phyloP scores from a whole-genome alignment of 495 filamentous ascomycete species.

The Pseudomonodictys pantanalensis region DNA sequence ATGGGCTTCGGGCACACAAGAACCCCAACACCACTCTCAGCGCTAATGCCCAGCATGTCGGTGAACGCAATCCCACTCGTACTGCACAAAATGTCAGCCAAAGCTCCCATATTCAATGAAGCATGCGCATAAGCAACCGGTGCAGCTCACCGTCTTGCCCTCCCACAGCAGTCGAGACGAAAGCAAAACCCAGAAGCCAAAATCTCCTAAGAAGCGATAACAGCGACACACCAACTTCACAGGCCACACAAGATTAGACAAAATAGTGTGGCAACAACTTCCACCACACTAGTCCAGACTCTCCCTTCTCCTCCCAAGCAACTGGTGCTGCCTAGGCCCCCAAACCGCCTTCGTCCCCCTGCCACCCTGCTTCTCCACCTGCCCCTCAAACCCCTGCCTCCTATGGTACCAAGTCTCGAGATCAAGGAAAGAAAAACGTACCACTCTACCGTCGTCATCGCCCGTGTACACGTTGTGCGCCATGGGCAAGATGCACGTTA shows the following conservation, averaged over 20 bases:
- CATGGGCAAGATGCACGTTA: constrained; percentile 84
- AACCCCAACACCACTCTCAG: no score
- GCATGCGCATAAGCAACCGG: background rate
- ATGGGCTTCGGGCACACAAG: no score
- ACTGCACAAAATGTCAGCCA: constrained; percentile 47
- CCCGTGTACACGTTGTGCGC: constrained; percentile 85
- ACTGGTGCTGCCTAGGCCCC: background rate
- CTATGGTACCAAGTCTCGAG: constrained; percentile 1
- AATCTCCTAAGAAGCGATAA: background rate
- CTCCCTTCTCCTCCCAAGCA: background rate
- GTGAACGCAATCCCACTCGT: constrained; percentile 86
- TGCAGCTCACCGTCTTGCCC: no score
- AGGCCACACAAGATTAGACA: no score
- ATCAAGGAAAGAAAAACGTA: constrained; percentile 29
- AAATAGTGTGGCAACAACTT: background rate
- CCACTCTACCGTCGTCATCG: constrained; percentile 32
- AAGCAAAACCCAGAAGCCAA: background rate
- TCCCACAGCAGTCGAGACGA: no score
- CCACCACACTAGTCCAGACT: background rate
- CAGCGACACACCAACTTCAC: background rate
- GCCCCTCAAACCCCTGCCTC: background rate
- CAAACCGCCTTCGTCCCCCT: constrained; percentile 2
- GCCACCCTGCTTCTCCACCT: constrained; percentile 19
- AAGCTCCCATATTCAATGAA: background rate
- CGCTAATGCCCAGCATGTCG: constrained; percentile 3